Percentiles rank a stretch among this genome's conserved stretches.
Evolutionary conservation across 1,284 basidiomycete genomes (phyloP).

Genomic region (Rhodotorula sp.): DNA sequence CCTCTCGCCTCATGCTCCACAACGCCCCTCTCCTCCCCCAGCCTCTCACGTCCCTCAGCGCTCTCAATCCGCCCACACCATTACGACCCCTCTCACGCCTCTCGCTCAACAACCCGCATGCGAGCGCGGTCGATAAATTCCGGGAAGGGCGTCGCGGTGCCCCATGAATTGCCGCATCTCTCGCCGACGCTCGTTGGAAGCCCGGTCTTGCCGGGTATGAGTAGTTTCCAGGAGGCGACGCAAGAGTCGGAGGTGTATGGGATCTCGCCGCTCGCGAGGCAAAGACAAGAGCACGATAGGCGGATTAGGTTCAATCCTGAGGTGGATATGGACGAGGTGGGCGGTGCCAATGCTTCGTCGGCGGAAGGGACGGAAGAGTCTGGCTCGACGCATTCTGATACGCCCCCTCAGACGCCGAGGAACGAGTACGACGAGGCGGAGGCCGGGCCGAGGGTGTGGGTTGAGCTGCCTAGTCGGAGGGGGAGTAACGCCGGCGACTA

Average conservation of each 20-base stretch:
- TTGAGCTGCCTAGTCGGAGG: conserved; percentile 17
- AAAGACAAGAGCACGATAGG: neutral
- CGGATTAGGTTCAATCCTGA: neutral
- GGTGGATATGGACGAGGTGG: neutral
- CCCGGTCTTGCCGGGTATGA: neutral
- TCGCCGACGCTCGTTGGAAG: conserved; percentile 8
- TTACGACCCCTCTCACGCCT: neutral
- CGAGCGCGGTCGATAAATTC: conserved; percentile 23
- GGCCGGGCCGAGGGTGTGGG: neutral
- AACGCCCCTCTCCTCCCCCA: neutral
- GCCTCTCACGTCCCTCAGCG: conserved; percentile 13
- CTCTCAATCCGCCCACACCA: conserved; percentile 18
- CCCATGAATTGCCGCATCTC: neutral
- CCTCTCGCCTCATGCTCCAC: neutral
- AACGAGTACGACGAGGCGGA: neutral
- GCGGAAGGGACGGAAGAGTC: conserved; percentile 20
- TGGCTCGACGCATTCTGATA: conserved; percentile 22
- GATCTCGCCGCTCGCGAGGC: neutral
- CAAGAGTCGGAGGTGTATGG: neutral
- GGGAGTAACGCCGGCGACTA: conserved; percentile 11
- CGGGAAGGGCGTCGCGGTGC: neutral
- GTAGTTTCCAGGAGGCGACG: neutral
- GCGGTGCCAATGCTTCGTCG: neutral
- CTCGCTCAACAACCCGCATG: conserved; percentile 15
- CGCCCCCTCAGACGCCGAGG: conserved; percentile 15